Evolutionary conservation across 495 filamentous ascomycete species (phyloP).

Genomic region (Talaromyces wortmannii): DNA sequence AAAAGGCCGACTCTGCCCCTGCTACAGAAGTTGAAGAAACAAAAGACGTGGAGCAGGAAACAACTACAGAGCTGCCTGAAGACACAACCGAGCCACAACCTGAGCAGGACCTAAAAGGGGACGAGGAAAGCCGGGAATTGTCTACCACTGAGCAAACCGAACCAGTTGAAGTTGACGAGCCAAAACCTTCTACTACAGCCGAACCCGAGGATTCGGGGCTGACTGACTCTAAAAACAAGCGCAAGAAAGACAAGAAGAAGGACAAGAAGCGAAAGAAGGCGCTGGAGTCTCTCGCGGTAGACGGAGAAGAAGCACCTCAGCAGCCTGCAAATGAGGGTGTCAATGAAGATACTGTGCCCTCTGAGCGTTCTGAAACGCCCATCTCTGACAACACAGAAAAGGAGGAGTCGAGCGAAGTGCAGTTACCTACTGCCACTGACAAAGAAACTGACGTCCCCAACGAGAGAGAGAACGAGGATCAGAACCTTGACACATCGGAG

Average conservation of each 20-base stretch:
- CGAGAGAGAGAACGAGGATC: not conserved
- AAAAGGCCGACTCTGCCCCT: not conserved
- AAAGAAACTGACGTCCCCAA: not conserved
- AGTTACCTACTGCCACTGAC: conserved; percentile 11
- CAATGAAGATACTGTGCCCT: not conserved
- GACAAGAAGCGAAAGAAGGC: conserved; percentile 6
- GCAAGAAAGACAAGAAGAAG: conserved; percentile 14
- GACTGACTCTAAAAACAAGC: not conserved
- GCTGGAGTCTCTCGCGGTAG: not conserved
- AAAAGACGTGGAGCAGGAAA: conserved; percentile 3
- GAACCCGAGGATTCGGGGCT: not conserved
- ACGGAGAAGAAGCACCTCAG: not conserved
- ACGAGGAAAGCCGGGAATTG: not conserved
- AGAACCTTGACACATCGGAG: not conserved
- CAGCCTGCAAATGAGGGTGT: not conserved
- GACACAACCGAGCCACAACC: not conserved
- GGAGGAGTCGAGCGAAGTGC: not conserved
- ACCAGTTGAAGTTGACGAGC: not conserved
- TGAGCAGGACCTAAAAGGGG: too few species aligned
- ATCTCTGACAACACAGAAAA: not conserved
- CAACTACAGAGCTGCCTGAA: not conserved
- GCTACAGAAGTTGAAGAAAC: conserved; percentile 2
- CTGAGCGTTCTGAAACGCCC: not conserved
- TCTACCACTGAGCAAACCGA: not conserved
- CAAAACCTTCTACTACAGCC: not conserved